Conservation (phyloP, 2,329 filamentous ascomycete species). For the Lachnellula arida region DNA sequence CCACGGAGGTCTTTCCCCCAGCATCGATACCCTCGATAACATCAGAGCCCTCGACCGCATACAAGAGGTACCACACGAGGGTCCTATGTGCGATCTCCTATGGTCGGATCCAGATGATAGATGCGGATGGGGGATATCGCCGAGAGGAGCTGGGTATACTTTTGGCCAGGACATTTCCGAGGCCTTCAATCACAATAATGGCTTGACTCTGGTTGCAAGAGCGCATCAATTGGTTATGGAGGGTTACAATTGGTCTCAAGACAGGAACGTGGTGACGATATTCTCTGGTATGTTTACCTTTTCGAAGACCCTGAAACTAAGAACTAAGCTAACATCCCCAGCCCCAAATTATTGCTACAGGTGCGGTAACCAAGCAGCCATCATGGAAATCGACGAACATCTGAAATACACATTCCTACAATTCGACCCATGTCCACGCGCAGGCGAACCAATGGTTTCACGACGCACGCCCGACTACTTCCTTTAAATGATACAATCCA, state of each 20-base stretch:
- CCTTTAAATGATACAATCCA: slow-evolving; percentile 55
- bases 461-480: slow-evolving; percentile 98
- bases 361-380: slow-evolving; percentile 98
- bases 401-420: slow-evolving; percentile 99
- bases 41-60: slow-evolving; percentile 93
- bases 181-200: slow-evolving; percentile 99
- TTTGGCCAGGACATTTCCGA: slow-evolving; percentile 97
- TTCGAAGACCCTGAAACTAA: neutral
- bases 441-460: slow-evolving; percentile 98
- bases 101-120: slow-evolving; percentile 98
- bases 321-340: slow-evolving; percentile 34
- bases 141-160: slow-evolving; percentile 89
- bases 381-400: slow-evolving; percentile 99
- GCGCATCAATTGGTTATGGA: slow-evolving; percentile 99
- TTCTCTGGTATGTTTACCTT: slow-evolving; percentile 69
- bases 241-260: slow-evolving; percentile 99
- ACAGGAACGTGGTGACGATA: slow-evolving; percentile 96
- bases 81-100: slow-evolving; percentile 94
- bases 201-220: slow-evolving; percentile 87
- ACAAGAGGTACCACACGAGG: slow-evolving; percentile 97
- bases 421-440: slow-evolving; percentile 96
- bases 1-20: slow-evolving; percentile 93
- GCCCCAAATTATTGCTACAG: slow-evolving; percentile 96
- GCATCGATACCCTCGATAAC: slow-evolving; percentile 91
- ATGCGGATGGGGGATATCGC: slow-evolving; percentile 93